These are phyloP conservation scores for Crataegus laevigata DNA, from an alignment of 306 rosid species.

Conservation along the genomic window DNA sequence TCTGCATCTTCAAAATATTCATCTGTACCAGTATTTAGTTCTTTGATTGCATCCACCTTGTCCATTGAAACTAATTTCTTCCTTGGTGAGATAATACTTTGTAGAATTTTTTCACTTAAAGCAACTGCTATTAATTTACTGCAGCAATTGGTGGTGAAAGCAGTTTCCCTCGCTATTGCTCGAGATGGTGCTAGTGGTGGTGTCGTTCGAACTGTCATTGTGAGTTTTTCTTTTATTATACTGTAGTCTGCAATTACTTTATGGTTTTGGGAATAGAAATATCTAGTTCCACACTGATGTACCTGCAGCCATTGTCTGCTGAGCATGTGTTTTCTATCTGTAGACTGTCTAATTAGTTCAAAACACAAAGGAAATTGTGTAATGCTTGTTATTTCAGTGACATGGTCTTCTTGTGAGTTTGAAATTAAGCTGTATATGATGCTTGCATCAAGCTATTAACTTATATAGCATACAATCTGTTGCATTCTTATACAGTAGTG, in stretches of 20 bases:
- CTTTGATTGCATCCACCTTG: not conserved
- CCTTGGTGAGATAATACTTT: not conserved
- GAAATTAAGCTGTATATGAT: not conserved
- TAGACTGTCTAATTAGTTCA: not conserved
- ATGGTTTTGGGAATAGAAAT: not conserved
- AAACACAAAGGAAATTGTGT: not conserved
- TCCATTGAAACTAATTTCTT: not conserved
- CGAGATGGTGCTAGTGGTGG: slow-evolving; percentile 99
- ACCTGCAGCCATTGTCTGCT: not conserved
- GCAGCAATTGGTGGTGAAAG: slow-evolving; percentile 71
- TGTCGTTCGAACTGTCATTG: slow-evolving; percentile 84
- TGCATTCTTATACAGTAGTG: not conserved
- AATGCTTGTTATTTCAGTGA: not conserved
- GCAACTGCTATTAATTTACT: not conserved
- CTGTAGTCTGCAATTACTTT: not conserved
- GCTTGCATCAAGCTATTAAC: not conserved
- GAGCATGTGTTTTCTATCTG: not conserved
- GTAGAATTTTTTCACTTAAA: not conserved
- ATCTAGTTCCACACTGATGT: not conserved
- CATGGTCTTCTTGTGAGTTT: not conserved
- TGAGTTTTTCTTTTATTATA: slow-evolving; percentile 27
- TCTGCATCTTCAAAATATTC: not conserved
- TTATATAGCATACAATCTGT: not conserved
- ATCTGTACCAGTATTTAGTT: not conserved
- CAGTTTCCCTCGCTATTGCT: slow-evolving; percentile 92